phyloP scores from a whole-genome alignment of 2,329 filamentous ascomycete species.

The Corniculantispora saksenae region DNA sequence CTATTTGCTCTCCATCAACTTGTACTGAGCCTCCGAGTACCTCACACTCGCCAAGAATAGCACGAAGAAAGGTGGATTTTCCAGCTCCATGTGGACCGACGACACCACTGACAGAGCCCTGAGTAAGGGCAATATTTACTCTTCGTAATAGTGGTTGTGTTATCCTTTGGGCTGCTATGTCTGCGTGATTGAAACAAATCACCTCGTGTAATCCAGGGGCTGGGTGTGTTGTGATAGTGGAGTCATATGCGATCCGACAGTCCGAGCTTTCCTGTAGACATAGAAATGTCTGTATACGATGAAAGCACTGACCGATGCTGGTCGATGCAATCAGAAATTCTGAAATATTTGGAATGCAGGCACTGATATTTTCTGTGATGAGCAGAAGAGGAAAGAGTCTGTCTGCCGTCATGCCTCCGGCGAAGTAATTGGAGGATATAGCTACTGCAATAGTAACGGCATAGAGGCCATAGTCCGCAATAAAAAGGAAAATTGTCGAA shows the following conservation, averaged over 20 bases:
- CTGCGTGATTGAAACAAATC: neutral
- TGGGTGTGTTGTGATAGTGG: neutral
- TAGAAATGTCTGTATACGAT: neutral
- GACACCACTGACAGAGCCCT: neutral
- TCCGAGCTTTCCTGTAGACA: neutral
- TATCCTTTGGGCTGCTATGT: neutral
- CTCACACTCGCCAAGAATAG: neutral
- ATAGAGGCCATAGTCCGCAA: neutral
- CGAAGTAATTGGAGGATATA: neutral
- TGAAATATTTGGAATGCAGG: neutral
- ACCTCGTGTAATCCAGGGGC: too few species aligned
- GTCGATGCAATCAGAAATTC: neutral
- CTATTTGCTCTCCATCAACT: neutral
- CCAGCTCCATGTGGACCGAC: neutral
- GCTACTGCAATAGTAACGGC: neutral
- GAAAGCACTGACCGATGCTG: neutral
- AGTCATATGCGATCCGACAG: neutral
- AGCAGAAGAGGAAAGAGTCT: neutral
- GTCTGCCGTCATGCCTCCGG: neutral
- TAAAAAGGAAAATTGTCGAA: neutral
- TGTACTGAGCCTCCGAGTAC: neutral
- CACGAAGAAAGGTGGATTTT: neutral
- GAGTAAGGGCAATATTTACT: neutral
- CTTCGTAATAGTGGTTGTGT: neutral
- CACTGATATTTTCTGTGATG: neutral